These are phyloP conservation scores for Cairneyella variabilis DNA, from an alignment of 495 filamentous ascomycete species.

Conservation along the genomic window DNA sequence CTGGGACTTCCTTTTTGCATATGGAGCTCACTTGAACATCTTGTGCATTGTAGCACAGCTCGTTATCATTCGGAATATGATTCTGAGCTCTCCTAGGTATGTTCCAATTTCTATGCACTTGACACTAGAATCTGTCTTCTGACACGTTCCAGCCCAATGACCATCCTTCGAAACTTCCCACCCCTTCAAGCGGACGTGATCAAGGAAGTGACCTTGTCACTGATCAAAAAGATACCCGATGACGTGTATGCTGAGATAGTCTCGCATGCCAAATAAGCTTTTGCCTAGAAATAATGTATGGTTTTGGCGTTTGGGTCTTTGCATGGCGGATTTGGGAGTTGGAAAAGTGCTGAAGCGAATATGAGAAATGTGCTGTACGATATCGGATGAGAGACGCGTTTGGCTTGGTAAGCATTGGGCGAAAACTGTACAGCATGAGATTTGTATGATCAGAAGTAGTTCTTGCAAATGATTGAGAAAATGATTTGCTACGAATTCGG, in stretches of 20 bases:
- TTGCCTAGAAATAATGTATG: neutral
- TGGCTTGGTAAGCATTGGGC: too few species aligned
- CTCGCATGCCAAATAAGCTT: constrained; percentile 66
- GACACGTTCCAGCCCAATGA: constrained; percentile 66
- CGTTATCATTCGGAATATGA: constrained; percentile 76
- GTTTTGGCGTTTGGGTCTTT: constrained; percentile 3
- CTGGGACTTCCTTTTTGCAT: constrained; percentile 99
- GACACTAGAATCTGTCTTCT: neutral
- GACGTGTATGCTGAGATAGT: constrained; percentile 88
- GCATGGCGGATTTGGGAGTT: too few species aligned
- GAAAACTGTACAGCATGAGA: too few species aligned
- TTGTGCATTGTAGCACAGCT: constrained; percentile 97
- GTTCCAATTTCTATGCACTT: constrained; percentile 21
- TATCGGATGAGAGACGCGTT: too few species aligned
- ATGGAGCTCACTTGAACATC: constrained; percentile 91
- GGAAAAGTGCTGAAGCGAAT: too few species aligned
- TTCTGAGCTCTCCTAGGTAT: constrained; percentile 80
- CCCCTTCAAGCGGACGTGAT: constrained; percentile 76
- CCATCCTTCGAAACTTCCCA: constrained; percentile 85
- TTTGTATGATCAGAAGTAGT: too few species aligned
- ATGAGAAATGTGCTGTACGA: too few species aligned
- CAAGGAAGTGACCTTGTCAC: constrained; percentile 70
- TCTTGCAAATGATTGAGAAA: too few species aligned
- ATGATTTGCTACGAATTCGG: too few species aligned
- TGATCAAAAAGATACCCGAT: constrained; percentile 81